Evolutionary conservation across 306 rosid genomes (phyloP).

Genomic region (Notholithocarpus densiflorus): DNA sequence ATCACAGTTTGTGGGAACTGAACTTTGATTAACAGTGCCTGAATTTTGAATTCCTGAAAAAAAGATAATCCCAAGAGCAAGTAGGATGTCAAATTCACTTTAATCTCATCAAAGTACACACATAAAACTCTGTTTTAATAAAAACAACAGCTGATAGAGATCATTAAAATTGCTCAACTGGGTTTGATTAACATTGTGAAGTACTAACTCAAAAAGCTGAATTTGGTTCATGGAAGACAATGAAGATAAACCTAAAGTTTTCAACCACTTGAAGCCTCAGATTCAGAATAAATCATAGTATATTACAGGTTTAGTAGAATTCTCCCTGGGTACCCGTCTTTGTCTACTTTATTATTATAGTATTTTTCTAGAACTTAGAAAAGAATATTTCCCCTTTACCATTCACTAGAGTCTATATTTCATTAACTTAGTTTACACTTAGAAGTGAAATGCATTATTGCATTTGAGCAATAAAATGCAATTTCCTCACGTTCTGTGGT

Average conservation of each 20-base stretch:
- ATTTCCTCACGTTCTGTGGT: conserved; percentile 7
- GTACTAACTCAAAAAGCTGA: background rate
- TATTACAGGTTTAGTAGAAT: background rate
- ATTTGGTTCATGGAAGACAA: background rate
- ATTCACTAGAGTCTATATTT: background rate
- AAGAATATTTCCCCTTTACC: background rate
- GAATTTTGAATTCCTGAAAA: conserved; percentile 59
- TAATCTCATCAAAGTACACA: background rate
- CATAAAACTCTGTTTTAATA: background rate
- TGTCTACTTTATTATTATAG: background rate
- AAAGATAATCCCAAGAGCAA: background rate
- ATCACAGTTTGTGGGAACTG: conserved; percentile 36
- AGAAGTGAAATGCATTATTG: background rate
- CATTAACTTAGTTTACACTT: background rate
- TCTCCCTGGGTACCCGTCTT: background rate
- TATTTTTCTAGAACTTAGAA: background rate
- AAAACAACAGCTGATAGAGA: conserved; percentile 12
- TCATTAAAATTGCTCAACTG: background rate
- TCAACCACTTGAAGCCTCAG: background rate
- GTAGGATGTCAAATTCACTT: background rate
- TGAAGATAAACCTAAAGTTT: background rate
- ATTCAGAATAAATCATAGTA: background rate
- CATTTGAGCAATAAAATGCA: conserved; percentile 14
- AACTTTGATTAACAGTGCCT: conserved; percentile 36
- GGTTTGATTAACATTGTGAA: background rate